Percentiles rank a stretch among this genome's conserved stretches.
phyloP scores from a whole-genome alignment of 75 land plant genomes.

The Selaginella tamariscina region DNA sequence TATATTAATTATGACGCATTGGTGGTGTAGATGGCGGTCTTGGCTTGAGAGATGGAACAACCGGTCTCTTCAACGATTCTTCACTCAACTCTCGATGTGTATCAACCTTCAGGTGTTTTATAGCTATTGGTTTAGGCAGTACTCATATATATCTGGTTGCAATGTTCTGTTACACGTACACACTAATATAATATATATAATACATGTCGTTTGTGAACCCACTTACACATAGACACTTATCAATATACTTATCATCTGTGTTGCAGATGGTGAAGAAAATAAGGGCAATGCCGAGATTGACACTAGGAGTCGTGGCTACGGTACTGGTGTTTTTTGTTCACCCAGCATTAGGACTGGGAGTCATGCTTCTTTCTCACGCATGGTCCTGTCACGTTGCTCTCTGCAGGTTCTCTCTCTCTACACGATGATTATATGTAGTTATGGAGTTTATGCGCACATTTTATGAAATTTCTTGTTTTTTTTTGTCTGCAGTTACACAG shows the following conservation, averaged over 20 bases:
- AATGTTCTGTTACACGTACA: not conserved
- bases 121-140: too few species aligned
- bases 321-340: conserved; percentile 64
- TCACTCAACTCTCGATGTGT: not conserved
- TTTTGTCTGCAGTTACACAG: too few species aligned
- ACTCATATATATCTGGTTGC: too few species aligned
- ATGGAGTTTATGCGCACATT: too few species aligned
- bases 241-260: too few species aligned
- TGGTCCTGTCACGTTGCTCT: conserved; percentile 63
- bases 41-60: not conserved
- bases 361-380: conserved; percentile 57
- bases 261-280: conserved; percentile 29
- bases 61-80: not conserved
- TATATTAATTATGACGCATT: too few species aligned
- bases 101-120: not conserved
- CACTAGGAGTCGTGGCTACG: conserved; percentile 38
- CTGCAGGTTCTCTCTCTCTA: conserved; percentile 66
- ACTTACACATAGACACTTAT: too few species aligned
- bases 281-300: conserved; percentile 37
- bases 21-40: conserved; percentile 36
- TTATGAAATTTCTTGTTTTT: too few species aligned
- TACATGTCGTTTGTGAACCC: too few species aligned
- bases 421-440: too few species aligned
- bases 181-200: not conserved
- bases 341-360: conserved; percentile 70